These are phyloP conservation scores for Aspergillus hancockii DNA, from an alignment of 495 filamentous ascomycete genomes.

Conservation along the genomic window DNA sequence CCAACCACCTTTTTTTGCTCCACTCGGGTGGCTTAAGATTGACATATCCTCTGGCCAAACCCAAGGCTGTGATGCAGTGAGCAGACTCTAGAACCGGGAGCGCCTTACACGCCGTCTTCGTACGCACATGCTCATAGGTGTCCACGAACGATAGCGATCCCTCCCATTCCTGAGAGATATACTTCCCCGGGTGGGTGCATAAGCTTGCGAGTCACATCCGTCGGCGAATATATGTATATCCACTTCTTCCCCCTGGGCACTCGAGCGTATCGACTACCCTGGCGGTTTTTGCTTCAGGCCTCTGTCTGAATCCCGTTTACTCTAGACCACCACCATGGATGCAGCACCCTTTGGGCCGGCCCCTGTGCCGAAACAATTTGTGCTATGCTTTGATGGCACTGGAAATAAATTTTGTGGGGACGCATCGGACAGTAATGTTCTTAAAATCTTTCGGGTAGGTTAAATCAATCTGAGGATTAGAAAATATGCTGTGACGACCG, in stretches of 20 bases:
- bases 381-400: constrained; percentile 88
- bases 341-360: constrained; percentile 19
- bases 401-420: constrained; percentile 85
- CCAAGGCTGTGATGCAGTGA: constrained; percentile 23
- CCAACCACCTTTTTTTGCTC: constrained; percentile 12
- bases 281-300: not conserved
- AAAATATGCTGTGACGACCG: not conserved
- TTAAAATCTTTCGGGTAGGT: constrained; percentile 75
- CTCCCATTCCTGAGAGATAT: not conserved
- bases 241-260: not conserved
- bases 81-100: not conserved
- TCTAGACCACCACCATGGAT: constrained; percentile 16
- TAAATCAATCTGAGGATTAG: not conserved
- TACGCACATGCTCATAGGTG: constrained; percentile 1
- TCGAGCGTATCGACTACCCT: not conserved
- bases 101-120: constrained; percentile 4
- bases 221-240: constrained; percentile 2
- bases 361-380: constrained; percentile 52
- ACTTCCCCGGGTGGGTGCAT: constrained; percentile 3
- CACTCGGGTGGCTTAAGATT: constrained; percentile 14
- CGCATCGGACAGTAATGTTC: constrained; percentile 81
- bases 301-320: not conserved
- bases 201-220: not conserved
- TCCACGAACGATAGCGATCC: constrained; percentile 10
- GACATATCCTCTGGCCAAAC: constrained; percentile 26